Evolutionary conservation across 306 rosid species (phyloP).

Genomic region (Hylodesmum podocarpum): DNA sequence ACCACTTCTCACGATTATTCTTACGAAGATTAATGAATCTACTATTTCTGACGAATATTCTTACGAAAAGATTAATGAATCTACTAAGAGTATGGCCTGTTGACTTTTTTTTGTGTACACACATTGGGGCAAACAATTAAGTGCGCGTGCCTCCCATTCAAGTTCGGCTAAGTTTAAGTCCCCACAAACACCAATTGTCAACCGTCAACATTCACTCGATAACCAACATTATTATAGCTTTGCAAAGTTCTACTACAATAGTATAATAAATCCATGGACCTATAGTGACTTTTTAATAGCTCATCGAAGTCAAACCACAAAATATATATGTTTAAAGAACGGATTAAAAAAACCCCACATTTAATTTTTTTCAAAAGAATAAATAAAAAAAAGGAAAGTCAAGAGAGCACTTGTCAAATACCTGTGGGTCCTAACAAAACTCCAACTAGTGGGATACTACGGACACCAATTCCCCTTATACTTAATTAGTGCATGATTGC

Average conservation of each 20-base stretch:
- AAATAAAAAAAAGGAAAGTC: not conserved
- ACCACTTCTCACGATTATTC: too few relatives aligned
- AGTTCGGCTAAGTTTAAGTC: not conserved
- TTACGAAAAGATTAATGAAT: constrained; percentile 8
- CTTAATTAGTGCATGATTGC: constrained; percentile 4
- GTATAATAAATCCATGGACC: not conserved
- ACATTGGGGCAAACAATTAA: not conserved
- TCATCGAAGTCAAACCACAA: not conserved
- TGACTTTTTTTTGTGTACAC: constrained; percentile 17
- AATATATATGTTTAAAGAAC: not conserved
- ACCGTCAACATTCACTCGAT: constrained; percentile 28
- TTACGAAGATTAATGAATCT: too few relatives aligned
- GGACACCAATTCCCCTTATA: not conserved
- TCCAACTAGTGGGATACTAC: constrained; percentile 29
- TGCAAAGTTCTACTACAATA: not conserved
- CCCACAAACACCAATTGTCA: constrained; percentile 26
- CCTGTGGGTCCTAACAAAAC: not conserved
- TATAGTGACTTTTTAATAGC: not conserved
- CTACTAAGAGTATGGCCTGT: not conserved
- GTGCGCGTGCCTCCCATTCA: constrained; percentile 23
- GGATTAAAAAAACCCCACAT: not conserved
- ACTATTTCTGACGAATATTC: too few relatives aligned
- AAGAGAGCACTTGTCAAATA: constrained; percentile 18
- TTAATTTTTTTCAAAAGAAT: not conserved
- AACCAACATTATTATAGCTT: not conserved